These are phyloP conservation scores for Termitomyces sp. DNA, from an alignment of 768 basidiomycete species.

Conservation along the genomic window DNA sequence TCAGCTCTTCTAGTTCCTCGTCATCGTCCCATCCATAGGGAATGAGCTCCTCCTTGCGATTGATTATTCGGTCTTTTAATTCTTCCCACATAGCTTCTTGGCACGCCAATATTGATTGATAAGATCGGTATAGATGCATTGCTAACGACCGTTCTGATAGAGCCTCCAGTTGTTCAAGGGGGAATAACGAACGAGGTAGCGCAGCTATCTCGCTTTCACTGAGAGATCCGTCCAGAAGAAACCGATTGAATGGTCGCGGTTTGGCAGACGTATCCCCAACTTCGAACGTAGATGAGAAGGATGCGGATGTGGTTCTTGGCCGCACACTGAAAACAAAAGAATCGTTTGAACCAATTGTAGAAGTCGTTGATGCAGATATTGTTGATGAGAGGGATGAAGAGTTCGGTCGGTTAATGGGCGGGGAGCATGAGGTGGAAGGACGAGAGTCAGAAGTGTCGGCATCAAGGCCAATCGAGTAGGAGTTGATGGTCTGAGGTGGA, in stretches of 20 bases:
- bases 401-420: conserved; percentile 31
- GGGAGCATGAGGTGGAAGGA: conserved; percentile 29
- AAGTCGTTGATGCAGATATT: conserved; percentile 34
- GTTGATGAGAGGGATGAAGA: conserved; percentile 52
- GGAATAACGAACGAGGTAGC: conserved; percentile 30
- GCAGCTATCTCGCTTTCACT: conserved; percentile 34
- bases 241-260: conserved; percentile 27
- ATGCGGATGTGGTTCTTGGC: conserved; percentile 25
- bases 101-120: conserved; percentile 55
- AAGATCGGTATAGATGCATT: conserved; percentile 67
- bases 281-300: conserved; percentile 24
- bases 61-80: conserved; percentile 55
- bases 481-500: conserved; percentile 36
- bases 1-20: conserved; percentile 51
- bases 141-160: conserved; percentile 59
- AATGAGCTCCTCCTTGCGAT: conserved; percentile 44
- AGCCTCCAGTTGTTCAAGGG: conserved; percentile 35
- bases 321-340: conserved; percentile 20
- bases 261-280: conserved; percentile 14
- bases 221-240: conserved; percentile 41
- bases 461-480: conserved; percentile 31
- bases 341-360: conserved; percentile 20
- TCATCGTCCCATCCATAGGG: conserved; percentile 71
- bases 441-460: conserved; percentile 28
- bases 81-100: conserved; percentile 80